Evolutionary conservation across 2,329 filamentous ascomycete species (phyloP), one percentile per base, ranked within the genome.

Genomic region (Leptographium lundbergii): DNA sequence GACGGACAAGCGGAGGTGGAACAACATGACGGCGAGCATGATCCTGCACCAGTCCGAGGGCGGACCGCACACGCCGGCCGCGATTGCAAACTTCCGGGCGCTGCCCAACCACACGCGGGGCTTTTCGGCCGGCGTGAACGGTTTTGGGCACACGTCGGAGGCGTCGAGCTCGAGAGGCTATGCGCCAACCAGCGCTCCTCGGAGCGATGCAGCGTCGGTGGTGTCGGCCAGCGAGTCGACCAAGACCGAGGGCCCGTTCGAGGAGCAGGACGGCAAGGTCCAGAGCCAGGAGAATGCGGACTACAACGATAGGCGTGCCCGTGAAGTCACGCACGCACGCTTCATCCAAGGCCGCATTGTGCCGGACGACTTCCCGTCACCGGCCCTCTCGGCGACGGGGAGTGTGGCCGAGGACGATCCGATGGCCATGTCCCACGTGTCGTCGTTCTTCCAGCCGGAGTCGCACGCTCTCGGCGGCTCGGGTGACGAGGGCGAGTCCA

Each of bases 291-390:
- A 75, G 39, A 68, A 64, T 19, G 65, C 62, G 34, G 75, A 85
- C 61, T 91, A 88, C 66, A 88, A 86, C 58, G 90, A 96, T 66
- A 82, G 89, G 69, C 86, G 89, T 60, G 90, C 89, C 22, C 82
- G 86, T 48, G 91, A 97, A 69, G 91, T 99, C 54, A 95, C 91
- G 50, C 92, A 91, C 60, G 92, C 90, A 11, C 86, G 94, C 57
- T 78, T 99, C 51, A 84, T 97, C 10, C 91, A 96, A 66, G 94
- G 94, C 17, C 94, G 97, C 69, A 87, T 99, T 65, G 94, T 99
- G 13, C 89, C 95, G 63, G 94, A 96, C 69, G 88, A 96, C 69
- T 92, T 91, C 67, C 87, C 88, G 2, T 95, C 91, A 1, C 87
- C 90, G 19, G 78, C 81, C 54, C 77, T 82, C 62, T 92, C 86